Conservation (phyloP, 106 monocot species). For the Dendrobium officinale region DNA sequence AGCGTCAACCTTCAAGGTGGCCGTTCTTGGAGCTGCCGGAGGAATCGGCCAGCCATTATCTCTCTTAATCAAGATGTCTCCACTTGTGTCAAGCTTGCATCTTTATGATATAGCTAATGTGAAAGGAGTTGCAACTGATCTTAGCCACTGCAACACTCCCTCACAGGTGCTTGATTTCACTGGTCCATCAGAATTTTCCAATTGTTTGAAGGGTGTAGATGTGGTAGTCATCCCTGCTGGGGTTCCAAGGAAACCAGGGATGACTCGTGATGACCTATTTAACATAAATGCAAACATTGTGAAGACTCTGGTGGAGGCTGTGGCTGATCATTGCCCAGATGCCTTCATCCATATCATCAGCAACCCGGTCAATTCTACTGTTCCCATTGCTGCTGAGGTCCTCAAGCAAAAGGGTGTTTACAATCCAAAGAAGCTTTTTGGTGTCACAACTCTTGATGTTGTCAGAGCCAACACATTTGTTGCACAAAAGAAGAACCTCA, state of each 20-base stretch:
- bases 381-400: constrained; percentile 22
- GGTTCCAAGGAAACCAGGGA: constrained; percentile 27
- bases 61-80: constrained; percentile 26
- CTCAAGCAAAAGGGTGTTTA: constrained; percentile 25
- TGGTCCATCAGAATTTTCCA: constrained; percentile 7
- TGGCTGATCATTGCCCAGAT: constrained; percentile 14
- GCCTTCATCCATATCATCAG: constrained; percentile 24
- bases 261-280: constrained; percentile 25
- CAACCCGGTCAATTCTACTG: constrained; percentile 25
- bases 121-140: constrained; percentile 20
- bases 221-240: constrained; percentile 26
- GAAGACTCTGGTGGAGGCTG: constrained; percentile 18
- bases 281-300: constrained; percentile 24
- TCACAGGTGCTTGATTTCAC: constrained; percentile 25
- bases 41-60: constrained; percentile 21
- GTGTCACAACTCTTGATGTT: constrained; percentile 20
- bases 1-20: constrained; percentile 19
- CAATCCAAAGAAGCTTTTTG: constrained; percentile 28
- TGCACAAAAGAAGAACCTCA: constrained; percentile 20
- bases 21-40: constrained; percentile 20
- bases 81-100: constrained; percentile 18
- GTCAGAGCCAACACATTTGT: constrained; percentile 28
- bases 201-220: constrained; percentile 21
- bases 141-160: constrained; percentile 22
- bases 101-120: constrained; percentile 23